A percentile compares a stretch with the other conserved stretches of the same genome.
Conservation (phyloP, 78 protist genomes). For the Tieghemostelium lacteum region DNA sequence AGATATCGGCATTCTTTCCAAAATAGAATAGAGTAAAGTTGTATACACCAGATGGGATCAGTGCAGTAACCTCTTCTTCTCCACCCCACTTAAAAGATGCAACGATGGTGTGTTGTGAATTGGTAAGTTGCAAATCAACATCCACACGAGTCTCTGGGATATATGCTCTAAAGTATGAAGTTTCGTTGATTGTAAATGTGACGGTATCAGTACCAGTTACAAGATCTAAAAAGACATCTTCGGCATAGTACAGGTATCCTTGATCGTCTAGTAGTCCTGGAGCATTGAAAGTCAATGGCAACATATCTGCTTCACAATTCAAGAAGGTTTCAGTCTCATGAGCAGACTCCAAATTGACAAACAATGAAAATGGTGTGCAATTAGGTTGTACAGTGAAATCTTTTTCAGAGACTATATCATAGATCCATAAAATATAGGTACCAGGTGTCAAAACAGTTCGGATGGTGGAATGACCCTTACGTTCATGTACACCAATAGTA, state of each 20-base stretch:
- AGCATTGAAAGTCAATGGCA: slow-evolving; percentile 23
- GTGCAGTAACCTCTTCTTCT: slow-evolving; percentile 48
- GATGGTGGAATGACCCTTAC: slow-evolving; percentile 30
- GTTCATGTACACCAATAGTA: slow-evolving; percentile 46
- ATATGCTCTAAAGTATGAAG: slow-evolving; percentile 8
- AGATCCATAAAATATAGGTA: slow-evolving; percentile 12
- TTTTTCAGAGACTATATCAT: slow-evolving; percentile 47
- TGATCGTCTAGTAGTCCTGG: slow-evolving; percentile 44
- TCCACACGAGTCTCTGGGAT: slow-evolving; percentile 65
- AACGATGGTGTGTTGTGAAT: neutral
- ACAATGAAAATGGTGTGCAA: slow-evolving; percentile 46
- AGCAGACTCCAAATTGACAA: slow-evolving; percentile 36
- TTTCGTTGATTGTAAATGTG: slow-evolving; percentile 12
- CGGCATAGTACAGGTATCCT: slow-evolving; percentile 57
- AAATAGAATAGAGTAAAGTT: neutral
- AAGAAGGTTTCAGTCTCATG: slow-evolving; percentile 36
- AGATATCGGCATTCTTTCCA: slow-evolving; percentile 55
- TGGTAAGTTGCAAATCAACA: slow-evolving; percentile 22
- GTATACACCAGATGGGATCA: slow-evolving; percentile 6
- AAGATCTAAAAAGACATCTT: slow-evolving; percentile 52
- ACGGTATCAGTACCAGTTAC: neutral
- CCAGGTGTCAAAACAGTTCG: slow-evolving; percentile 53
- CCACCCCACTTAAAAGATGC: slow-evolving; percentile 53
- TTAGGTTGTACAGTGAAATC: neutral
- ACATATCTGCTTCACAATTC: slow-evolving; percentile 22